Evolutionary conservation across 305 asterid species (phyloP).

Genomic region (Solanum hybrid): DNA sequence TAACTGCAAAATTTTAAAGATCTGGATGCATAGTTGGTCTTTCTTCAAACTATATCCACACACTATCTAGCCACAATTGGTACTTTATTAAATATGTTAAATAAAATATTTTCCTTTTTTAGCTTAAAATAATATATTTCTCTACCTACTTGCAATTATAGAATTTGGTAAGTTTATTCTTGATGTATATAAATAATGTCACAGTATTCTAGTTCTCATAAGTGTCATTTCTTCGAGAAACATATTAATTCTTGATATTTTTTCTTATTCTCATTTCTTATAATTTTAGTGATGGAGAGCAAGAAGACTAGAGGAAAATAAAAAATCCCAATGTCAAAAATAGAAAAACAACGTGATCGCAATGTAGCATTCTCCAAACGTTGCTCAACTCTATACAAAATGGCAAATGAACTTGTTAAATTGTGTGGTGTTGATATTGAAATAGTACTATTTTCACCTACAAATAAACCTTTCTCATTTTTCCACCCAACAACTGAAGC

Average conservation of each 20-base stretch:
- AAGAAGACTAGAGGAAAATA: conserved; percentile 25
- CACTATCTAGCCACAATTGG: background rate
- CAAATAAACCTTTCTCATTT: conserved; percentile 22
- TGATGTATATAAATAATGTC: background rate
- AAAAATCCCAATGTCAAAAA: conserved; percentile 15
- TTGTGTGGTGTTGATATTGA: conserved; percentile 15
- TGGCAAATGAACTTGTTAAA: background rate
- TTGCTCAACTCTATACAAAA: background rate
- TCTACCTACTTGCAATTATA: background rate
- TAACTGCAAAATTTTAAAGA: background rate
- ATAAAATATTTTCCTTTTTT: background rate
- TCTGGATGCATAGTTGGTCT: background rate
- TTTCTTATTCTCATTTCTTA: background rate
- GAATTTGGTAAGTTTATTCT: background rate
- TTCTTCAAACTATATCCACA: background rate
- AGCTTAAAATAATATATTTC: background rate
- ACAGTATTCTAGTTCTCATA: background rate
- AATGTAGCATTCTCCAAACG: conserved; percentile 9
- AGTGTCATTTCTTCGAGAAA: background rate
- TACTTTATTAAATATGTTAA: no score
- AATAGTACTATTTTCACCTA: conserved; percentile 26
- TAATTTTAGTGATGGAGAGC: background rate
- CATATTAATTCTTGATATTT: background rate
- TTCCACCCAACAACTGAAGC: conserved; percentile 30
- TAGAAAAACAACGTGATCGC: conserved; percentile 8